Evolutionary conservation across 148 eudicot genomes (phyloP).

Genomic region (Vaccinium myrtillus): DNA sequence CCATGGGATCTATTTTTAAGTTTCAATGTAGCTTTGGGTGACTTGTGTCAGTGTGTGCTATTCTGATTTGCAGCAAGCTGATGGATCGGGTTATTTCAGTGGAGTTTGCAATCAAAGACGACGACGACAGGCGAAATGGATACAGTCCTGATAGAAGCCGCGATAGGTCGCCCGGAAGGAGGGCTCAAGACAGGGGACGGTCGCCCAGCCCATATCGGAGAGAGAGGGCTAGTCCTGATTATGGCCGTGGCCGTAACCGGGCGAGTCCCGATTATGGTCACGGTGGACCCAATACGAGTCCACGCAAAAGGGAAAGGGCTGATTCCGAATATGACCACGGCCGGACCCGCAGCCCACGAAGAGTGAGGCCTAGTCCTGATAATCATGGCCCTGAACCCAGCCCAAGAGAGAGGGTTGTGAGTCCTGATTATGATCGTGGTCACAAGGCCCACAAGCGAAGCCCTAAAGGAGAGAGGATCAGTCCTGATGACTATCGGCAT

Average conservation of each 20-base stretch:
- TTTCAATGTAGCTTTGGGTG: not conserved
- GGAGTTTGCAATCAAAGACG: conserved; percentile 72
- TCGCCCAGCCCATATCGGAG: conserved; percentile 48
- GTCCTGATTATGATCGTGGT: conserved; percentile 33
- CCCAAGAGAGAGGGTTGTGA: conserved; percentile 28
- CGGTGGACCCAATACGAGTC: conserved; percentile 25
- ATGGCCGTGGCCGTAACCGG: conserved; percentile 39
- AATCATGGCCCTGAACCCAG: conserved; percentile 27
- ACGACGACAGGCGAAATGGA: conserved; percentile 63
- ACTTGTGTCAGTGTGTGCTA: not conserved
- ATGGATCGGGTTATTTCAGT: conserved; percentile 80
- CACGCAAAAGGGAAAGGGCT: conserved; percentile 17
- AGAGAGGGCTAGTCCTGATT: conserved; percentile 62
- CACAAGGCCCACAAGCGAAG: conserved; percentile 31
- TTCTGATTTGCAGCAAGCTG: conserved; percentile 57
- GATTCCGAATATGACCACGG: conserved; percentile 14
- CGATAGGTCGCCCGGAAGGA: conserved; percentile 63
- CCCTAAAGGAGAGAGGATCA: conserved; percentile 37
- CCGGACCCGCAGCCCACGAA: conserved; percentile 37
- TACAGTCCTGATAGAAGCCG: conserved; percentile 63
- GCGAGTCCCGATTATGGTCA: conserved; percentile 48
- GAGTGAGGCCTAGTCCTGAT: conserved; percentile 28
- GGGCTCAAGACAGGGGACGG: conserved; percentile 31
- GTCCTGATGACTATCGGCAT: conserved; percentile 39
- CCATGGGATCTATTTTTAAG: not conserved